Conservation (phyloP, 2,329 filamentous ascomycete species). For the Fusarium phyllophilum region DNA sequence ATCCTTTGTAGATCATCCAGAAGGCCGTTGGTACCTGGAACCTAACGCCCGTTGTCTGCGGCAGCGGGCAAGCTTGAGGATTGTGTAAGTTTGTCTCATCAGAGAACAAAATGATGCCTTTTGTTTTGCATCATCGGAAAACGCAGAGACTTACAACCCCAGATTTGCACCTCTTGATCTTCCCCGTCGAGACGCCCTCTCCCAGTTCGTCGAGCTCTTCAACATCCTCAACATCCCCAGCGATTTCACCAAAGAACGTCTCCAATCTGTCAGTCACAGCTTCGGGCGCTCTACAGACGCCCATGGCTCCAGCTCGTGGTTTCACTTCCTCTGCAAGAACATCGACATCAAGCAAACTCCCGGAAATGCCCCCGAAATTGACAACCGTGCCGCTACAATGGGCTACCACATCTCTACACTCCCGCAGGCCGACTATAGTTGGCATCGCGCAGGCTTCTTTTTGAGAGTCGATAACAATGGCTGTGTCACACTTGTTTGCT, state of each 20-base stretch:
- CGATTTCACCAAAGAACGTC: conserved; percentile 47
- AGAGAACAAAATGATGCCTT: not conserved
- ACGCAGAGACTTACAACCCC: not conserved
- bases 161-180: conserved; percentile 47
- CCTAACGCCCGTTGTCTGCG: conserved; percentile 34
- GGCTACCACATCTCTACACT: conserved; percentile 40
- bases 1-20: conserved; percentile 34
- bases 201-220: conserved; percentile 44
- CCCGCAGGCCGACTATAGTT: conserved; percentile 45
- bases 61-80: conserved; percentile 40
- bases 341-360: conserved; percentile 38
- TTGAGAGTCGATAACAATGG: conserved; percentile 35
- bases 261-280: conserved; percentile 48
- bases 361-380: conserved; percentile 35
- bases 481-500: conserved; percentile 39
- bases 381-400: conserved; percentile 40
- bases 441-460: conserved; percentile 45
- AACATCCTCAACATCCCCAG: conserved; percentile 44
- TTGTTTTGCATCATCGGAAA: not conserved
- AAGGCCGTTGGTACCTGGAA: conserved; percentile 43
- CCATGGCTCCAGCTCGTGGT: conserved; percentile 46
- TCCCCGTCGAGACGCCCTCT: conserved; percentile 37
- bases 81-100: conserved; percentile 41
- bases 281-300: conserved; percentile 43
- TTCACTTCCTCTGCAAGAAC: conserved; percentile 51